A percentile compares a stretch with the other conserved stretches of the same genome.
Conservation (phyloP, 352 stramenopile species). For the Phytopythium cucurbitacearum region DNA sequence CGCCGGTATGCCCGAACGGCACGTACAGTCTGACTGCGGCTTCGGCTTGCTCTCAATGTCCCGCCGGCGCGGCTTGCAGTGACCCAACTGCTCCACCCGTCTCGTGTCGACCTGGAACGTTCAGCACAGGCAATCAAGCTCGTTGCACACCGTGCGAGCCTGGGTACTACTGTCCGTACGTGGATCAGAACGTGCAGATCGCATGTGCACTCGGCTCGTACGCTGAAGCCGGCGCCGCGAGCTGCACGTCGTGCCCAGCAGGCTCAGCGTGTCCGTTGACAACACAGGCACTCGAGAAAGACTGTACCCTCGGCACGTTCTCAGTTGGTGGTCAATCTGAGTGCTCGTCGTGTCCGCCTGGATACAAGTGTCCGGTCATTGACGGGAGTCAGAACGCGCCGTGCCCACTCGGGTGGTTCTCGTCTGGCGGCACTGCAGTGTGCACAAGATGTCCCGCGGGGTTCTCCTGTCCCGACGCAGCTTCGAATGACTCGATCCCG, state of each 20-base stretch:
- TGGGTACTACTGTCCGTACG: conserved; percentile 55
- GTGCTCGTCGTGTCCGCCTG: conserved; percentile 44
- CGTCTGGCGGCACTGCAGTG: conserved; percentile 22
- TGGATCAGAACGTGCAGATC: conserved; percentile 36
- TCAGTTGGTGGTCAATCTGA: conserved; percentile 41
- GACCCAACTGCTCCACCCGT: conserved; percentile 23
- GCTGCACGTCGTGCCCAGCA: conserved; percentile 44
- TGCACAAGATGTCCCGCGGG: conserved; percentile 70
- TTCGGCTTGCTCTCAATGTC: conserved; percentile 36
- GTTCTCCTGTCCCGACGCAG: conserved; percentile 42
- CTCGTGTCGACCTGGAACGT: conserved; percentile 41
- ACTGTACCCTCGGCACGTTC: conserved; percentile 57
- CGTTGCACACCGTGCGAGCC: conserved; percentile 51
- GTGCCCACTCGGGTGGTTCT: conserved; percentile 40
- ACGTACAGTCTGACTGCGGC: conserved; percentile 36
- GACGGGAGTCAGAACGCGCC: conserved; percentile 46
- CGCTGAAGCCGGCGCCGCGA: conserved; percentile 31
- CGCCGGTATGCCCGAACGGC: conserved; percentile 30
- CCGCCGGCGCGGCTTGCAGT: conserved; percentile 29
- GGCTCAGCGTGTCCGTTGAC: conserved; percentile 58
- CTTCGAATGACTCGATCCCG: conserved; percentile 17
- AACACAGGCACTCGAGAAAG: conserved; percentile 28
- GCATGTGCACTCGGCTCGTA: conserved; percentile 45
- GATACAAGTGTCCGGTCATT: conserved; percentile 42
- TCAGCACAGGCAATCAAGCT: conserved; percentile 38